Percentiles rank a stretch among this genome's conserved stretches.
Evolutionary conservation across 179 eudicot species (phyloP).

Genomic region (Vitellaria paradoxa): DNA sequence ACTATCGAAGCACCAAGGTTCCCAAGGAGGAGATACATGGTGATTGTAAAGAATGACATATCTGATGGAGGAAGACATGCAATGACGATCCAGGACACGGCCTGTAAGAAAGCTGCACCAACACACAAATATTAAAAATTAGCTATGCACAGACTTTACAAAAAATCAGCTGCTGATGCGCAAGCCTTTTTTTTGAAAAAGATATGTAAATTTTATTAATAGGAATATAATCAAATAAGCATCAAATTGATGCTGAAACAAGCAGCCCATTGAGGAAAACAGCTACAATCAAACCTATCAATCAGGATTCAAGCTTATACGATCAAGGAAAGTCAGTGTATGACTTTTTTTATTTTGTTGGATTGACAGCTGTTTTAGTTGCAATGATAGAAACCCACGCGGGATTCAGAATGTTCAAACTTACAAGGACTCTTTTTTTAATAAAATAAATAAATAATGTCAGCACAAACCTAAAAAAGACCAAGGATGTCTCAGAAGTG

Average conservation of each 20-base stretch:
- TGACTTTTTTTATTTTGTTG: not conserved
- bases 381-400: not conserved
- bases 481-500: not conserved
- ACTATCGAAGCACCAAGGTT: constrained; percentile 87
- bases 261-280: too few species aligned
- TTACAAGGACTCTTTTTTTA: not conserved
- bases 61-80: constrained; percentile 58
- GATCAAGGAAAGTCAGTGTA: not conserved
- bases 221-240: too few species aligned
- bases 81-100: constrained; percentile 73
- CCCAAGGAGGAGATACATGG: constrained; percentile 78
- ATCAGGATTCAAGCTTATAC: too few species aligned
- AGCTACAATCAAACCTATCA: too few species aligned
- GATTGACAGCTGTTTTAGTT: not conserved
- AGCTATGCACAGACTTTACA: not conserved
- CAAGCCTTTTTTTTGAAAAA: too few species aligned
- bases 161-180: too few species aligned
- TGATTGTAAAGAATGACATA: constrained; percentile 57
- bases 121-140: not conserved
- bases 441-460: not conserved
- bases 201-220: too few species aligned
- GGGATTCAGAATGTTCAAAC: not conserved
- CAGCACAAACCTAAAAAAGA: not conserved
- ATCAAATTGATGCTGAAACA: too few species aligned
- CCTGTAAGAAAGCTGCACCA: constrained; percentile 84